Percentiles rank a stretch among this genome's conserved stretches.
Conservation (phyloP, 331 rosid species). For the Phaseolus coccineus region DNA sequence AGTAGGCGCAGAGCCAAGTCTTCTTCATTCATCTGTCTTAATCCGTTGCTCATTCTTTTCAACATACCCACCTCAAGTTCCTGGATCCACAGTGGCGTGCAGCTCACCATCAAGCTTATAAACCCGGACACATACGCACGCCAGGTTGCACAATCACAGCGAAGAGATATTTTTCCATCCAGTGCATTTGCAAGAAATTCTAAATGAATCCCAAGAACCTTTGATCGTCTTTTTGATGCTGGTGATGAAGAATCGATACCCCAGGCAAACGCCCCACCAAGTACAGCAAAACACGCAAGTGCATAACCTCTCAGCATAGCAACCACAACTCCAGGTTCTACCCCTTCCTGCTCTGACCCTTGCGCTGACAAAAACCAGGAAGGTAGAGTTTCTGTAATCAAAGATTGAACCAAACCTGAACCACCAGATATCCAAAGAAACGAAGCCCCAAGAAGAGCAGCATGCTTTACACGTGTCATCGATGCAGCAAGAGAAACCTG, state of each 20-base stretch:
- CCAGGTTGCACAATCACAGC: conserved; percentile 89
- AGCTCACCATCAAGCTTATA: conserved; percentile 81
- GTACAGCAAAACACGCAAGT: conserved; percentile 80
- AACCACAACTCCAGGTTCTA: conserved; percentile 69
- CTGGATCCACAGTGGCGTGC: conserved; percentile 74
- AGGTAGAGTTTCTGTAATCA: conserved; percentile 86
- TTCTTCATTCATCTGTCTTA: conserved; percentile 79
- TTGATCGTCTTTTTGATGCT: conserved; percentile 75
- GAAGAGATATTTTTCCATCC: conserved; percentile 79
- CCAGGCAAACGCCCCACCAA: conserved; percentile 89
- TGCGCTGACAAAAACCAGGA: conserved; percentile 89
- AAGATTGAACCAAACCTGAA: conserved; percentile 69
- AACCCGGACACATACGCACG: conserved; percentile 76
- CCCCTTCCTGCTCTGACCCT: conserved; percentile 61
- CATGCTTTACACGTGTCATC: conserved; percentile 85
- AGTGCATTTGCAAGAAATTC: conserved; percentile 86
- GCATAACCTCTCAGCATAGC: conserved; percentile 90
- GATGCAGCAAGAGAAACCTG: conserved; percentile 87
- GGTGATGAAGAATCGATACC: conserved; percentile 70
- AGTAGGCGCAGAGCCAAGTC: conserved; percentile 83
- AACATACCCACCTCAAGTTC: conserved; percentile 75
- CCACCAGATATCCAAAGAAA: conserved; percentile 95
- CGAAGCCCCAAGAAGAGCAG: conserved; percentile 91
- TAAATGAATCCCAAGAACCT: conserved; percentile 69
- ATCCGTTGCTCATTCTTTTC: conserved; percentile 81